These are phyloP conservation scores for Miscanthus lutarioriparius DNA, from an alignment of 176 grass and related monocot species.

Conservation along the genomic window DNA sequence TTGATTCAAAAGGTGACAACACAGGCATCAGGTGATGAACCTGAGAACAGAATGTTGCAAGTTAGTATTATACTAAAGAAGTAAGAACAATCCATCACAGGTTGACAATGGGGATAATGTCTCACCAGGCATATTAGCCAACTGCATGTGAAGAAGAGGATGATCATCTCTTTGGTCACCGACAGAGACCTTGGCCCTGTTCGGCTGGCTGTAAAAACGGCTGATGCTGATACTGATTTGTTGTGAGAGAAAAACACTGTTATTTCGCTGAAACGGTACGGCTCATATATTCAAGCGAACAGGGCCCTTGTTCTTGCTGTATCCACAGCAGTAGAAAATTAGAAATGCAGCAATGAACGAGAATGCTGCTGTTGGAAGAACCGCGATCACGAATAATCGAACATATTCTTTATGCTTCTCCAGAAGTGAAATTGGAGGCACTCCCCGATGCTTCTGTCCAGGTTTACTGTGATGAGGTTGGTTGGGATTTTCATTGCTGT, in stretches of 20 bases:
- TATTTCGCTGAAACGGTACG: too few species aligned
- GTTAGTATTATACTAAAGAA: not conserved
- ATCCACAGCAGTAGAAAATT: constrained; percentile 54
- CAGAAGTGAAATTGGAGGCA: constrained; percentile 27
- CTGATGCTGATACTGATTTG: too few species aligned
- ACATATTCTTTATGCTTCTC: constrained; percentile 41
- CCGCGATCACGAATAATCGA: constrained; percentile 30
- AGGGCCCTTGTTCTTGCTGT: constrained; percentile 58
- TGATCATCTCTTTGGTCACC: constrained; percentile 45
- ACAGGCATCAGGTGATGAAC: not conserved
- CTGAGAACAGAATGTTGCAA: constrained; percentile 25
- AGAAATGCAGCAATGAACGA: constrained; percentile 41
- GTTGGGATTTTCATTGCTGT: constrained; percentile 2
- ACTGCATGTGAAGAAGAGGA: constrained; percentile 52
- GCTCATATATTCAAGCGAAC: too few species aligned
- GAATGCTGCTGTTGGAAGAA: constrained; percentile 24
- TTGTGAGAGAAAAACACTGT: too few species aligned
- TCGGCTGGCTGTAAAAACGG: too few species aligned
- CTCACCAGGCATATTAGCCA: constrained; percentile 38
- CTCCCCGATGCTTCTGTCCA: constrained; percentile 21
- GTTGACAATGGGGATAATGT: not conserved
- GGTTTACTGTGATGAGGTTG: not conserved
- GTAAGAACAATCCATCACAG: not conserved
- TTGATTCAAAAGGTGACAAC: constrained; percentile 42
- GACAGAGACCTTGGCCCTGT: constrained; percentile 49